Evolutionary conservation across 2,329 filamentous ascomycete genomes (phyloP), one percentile per base, ranked within the genome.

Genomic region (Periconia digitata): DNA sequence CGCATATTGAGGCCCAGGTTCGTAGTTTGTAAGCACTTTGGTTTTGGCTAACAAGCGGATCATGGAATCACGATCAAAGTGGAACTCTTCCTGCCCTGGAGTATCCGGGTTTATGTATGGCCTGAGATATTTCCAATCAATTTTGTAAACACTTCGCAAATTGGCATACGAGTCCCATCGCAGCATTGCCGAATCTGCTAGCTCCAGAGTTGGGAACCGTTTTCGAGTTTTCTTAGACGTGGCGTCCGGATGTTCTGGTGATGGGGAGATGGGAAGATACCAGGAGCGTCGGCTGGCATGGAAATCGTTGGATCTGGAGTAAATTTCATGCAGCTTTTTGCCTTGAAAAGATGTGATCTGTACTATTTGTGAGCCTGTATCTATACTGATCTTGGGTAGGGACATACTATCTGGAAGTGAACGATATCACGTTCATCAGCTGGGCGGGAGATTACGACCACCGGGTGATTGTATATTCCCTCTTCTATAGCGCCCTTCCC

Each of bases 361-460:
- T 3, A 32, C 6, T 32, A 15, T 23, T 37, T 27, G 47, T 68
- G 23, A 63, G 56, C 8, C 15, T 21, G 7, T 34, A 20, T 16
- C 4, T 8, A 15, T 27, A 2, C 8, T 39, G 29, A 6, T 6
- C 2, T 38, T 7, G 22, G 17, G n/a, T 4, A 16, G 21, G 15
- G 32, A 54, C 66, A 60, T 50, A 70, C 67, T 32, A 71, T 55
- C 38, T 70, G 65, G 48, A 72, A 70, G 46, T 70, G 66, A n/a
- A 64, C 62, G 2, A 51, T 29, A 21, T 58, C 50, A 7, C 47
- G 49, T 2, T 64, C 60, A 2, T 65, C 58, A 8, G 45, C 51
- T 45, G 67, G 66, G 29, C 63, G 56, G 6, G 66, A 71, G 15
- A 69, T 50, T 2, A 70, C 49, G 12, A 71, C 63, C 8, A 70